Conservation (phyloP, 164 flowering plant species). For the Magnolia officinalis region DNA sequence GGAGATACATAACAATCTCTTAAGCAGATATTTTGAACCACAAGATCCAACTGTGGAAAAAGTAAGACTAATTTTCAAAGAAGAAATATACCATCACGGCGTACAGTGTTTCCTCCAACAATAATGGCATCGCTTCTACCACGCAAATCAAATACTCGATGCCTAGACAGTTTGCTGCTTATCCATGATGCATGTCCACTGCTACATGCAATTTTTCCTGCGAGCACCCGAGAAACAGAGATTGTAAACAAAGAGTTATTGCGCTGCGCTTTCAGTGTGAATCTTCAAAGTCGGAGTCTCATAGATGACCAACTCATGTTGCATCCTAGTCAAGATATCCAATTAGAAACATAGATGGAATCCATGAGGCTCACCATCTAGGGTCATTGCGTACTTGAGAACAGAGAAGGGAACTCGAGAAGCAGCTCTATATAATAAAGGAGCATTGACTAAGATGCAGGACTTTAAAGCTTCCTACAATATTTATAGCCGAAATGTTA, state of each 20-base stretch:
- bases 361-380: constrained; percentile 66
- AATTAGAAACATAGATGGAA: neutral
- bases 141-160: constrained; percentile 72
- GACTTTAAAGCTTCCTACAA: constrained; percentile 79
- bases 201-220: constrained; percentile 93
- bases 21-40: neutral
- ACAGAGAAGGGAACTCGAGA: constrained; percentile 85
- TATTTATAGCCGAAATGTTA: constrained; percentile 12
- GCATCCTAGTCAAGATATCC: neutral
- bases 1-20: neutral
- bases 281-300: neutral
- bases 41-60: neutral
- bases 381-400: constrained; percentile 97
- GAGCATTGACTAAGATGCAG: constrained; percentile 86
- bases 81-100: constrained; percentile 67
- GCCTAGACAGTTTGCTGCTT: constrained; percentile 78
- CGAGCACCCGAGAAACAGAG: constrained; percentile 12
- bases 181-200: constrained; percentile 98
- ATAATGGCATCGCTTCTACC: constrained; percentile 92
- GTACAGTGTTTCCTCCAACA: constrained; percentile 97
- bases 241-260: constrained; percentile 1
- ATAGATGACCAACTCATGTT: no score
- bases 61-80: neutral
- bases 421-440: constrained; percentile 82
- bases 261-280: neutral